These are phyloP conservation scores for Rhododendron simsii DNA, from an alignment of 148 eudicot species.

Conservation along the genomic window DNA sequence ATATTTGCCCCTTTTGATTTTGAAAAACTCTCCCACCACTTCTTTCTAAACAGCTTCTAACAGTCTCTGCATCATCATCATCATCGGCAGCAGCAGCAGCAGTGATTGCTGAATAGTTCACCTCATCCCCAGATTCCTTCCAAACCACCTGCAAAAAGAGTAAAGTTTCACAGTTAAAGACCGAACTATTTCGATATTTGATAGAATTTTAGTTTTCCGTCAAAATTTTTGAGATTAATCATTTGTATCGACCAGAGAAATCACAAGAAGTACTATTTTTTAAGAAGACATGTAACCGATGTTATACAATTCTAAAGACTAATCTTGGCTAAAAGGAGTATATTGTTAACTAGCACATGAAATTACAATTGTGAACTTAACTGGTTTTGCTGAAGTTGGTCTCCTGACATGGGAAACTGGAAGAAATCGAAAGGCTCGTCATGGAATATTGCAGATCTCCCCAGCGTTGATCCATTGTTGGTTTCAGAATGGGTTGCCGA, in stretches of 20 bases:
- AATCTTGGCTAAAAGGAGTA: not conserved
- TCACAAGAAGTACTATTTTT: not conserved
- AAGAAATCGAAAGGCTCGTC: constrained; percentile 25
- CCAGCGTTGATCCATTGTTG: constrained; percentile 10
- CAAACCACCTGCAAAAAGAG: constrained; percentile 26
- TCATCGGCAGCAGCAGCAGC: not conserved
- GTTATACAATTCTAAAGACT: not conserved
- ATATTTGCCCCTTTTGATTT: constrained; percentile 15
- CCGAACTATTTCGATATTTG: not conserved
- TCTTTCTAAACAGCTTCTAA: constrained; percentile 1
- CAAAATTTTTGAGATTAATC: not conserved
- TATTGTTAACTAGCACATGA: not conserved
- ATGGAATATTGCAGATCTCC: constrained; percentile 18
- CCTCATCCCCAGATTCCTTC: constrained; percentile 25
- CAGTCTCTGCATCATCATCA: constrained; percentile 1
- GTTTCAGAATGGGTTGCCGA: constrained; percentile 34
- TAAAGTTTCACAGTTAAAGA: not conserved
- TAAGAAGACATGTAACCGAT: not conserved
- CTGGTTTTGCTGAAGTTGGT: constrained; percentile 12
- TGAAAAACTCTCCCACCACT: not conserved
- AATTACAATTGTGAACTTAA: not conserved
- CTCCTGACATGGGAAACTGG: constrained; percentile 15
- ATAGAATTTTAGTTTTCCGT: not conserved
- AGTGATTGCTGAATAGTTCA: not conserved
- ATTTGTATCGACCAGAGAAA: not conserved